Evolutionary conservation across 2,329 filamentous ascomycete genomes (phyloP).

Genomic region (Cercospora nicotianae): DNA sequence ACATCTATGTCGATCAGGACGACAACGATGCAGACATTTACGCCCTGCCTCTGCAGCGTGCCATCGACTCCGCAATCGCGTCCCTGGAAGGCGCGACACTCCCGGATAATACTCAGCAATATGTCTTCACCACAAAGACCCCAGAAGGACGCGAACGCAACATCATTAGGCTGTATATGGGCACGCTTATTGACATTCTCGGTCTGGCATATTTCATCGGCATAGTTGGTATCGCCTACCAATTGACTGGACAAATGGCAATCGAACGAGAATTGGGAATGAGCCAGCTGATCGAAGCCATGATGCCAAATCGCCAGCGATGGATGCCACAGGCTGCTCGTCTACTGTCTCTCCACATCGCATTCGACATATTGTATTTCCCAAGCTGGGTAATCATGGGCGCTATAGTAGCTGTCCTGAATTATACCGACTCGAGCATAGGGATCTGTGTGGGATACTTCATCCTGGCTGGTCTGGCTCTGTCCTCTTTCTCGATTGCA

Average conservation of each 20-base stretch:
- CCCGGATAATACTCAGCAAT: conserved; percentile 57
- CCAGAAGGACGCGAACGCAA: conserved; percentile 63
- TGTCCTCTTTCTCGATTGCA: conserved; percentile 78
- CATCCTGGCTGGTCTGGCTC: conserved; percentile 70
- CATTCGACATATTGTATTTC: conserved; percentile 76
- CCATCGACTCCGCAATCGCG: conserved; percentile 73
- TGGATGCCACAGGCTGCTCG: conserved; percentile 79
- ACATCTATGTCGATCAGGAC: conserved; percentile 63
- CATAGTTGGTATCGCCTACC: conserved; percentile 79
- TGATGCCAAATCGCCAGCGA: conserved; percentile 73
- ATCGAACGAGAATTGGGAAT: conserved; percentile 84
- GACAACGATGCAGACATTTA: conserved; percentile 78
- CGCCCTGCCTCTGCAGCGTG: conserved; percentile 73
- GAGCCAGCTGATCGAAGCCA: conserved; percentile 83
- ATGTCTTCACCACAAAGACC: conserved; percentile 73
- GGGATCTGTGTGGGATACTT: conserved; percentile 60
- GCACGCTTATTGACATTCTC: conserved; percentile 71
- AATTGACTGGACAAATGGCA: conserved; percentile 82
- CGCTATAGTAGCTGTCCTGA: conserved; percentile 64
- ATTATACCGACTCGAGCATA: conserved; percentile 47
- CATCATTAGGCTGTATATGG: conserved; percentile 71
- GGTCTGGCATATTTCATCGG: conserved; percentile 77
- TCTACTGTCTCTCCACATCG: conserved; percentile 75
- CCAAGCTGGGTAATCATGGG: conserved; percentile 81
- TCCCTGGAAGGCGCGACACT: conserved; percentile 49